Evolutionary conservation across 192 early-diverging fungal species (phyloP), one percentile per base, ranked within the genome.

Genomic region (Coemansia reversa): DNA sequence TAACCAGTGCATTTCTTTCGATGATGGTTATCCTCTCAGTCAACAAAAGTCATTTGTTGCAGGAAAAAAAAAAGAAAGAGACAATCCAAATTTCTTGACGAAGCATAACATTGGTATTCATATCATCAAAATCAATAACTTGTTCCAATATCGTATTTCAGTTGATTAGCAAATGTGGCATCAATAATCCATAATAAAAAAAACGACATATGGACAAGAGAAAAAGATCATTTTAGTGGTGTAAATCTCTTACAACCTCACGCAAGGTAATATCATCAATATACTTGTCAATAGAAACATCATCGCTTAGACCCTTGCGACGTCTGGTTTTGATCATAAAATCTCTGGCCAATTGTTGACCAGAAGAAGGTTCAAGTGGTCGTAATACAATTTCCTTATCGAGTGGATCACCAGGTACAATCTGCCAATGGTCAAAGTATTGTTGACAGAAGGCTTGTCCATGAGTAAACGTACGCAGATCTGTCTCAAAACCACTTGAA

Each of bases 311-410:
- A 45, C 92, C 92, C 83, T 98, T 98, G 58, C 97, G 79, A 71
- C 97, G 88, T 62, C 97, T 74, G 12, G 97, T 99, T 84, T 99
- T 99, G 70, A 98, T 86, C 94, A 99, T 95, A 84, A 98, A 99
- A 70, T 99, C 97, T 58, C 97, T 77, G 7, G 97, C 97, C 51
- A 99, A 75, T 64, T 94, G 91, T 69, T 91, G 79, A 5, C 70
- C 74, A 3, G 70, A 60, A 18, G 70, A 68, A 0, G 83, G 89
- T 67, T 99, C 97, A 51, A 99, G 73, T 22, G 97, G 95, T 48
- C 89, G 63, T 65, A 99, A 74, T 28, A 92, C 90, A 65, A 93
- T 91, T 5, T 76, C 81, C 63, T 91, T 91, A 74, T 98, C 95
- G 42, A 99, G 79, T 29, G 97, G 97, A 69, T 99, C 94, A 11